phyloP scores from a whole-genome alignment of 495 filamentous ascomycete species.

The Penicillium egyptiacum region DNA sequence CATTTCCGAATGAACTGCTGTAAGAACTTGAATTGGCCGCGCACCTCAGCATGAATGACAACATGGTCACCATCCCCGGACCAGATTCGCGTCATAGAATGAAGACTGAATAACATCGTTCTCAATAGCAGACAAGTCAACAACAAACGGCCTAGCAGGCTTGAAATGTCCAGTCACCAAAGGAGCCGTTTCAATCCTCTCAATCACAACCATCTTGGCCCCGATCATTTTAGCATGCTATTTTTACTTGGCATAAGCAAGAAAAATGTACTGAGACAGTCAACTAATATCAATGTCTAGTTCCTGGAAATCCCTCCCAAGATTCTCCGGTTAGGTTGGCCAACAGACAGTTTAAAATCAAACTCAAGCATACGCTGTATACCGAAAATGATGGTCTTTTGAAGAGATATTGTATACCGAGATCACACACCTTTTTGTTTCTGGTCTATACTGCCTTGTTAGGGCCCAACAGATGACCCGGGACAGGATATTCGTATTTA shows the following conservation, averaged over 20 bases:
- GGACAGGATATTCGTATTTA: background rate
- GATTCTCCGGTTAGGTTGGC: too few relatives aligned
- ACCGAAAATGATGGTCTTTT: background rate
- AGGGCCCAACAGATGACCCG: background rate
- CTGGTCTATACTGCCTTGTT: background rate
- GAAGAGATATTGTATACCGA: background rate
- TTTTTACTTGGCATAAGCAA: too few relatives aligned
- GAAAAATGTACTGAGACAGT: too few relatives aligned
- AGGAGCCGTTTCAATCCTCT: slow-evolving; percentile 9
- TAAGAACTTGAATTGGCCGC: slow-evolving; percentile 9
- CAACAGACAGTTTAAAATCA: too few relatives aligned
- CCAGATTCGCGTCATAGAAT: slow-evolving; percentile 12
- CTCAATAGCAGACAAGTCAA: slow-evolving; percentile 7
- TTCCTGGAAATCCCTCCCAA: too few relatives aligned
- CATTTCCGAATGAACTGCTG: slow-evolving; percentile 11
- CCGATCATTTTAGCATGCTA: slow-evolving; percentile 8
- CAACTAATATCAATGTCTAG: too few relatives aligned
- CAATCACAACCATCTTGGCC: slow-evolving; percentile 12
- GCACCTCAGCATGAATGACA: slow-evolving; percentile 12
- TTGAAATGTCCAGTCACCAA: slow-evolving; percentile 4
- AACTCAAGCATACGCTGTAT: background rate
- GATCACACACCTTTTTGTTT: background rate
- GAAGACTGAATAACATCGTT: too few relatives aligned
- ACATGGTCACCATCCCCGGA: slow-evolving; percentile 10
- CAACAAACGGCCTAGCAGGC: slow-evolving; percentile 10